Conservation (phyloP, 768 basidiomycete genomes). For the Termitomyces sp. region DNA sequence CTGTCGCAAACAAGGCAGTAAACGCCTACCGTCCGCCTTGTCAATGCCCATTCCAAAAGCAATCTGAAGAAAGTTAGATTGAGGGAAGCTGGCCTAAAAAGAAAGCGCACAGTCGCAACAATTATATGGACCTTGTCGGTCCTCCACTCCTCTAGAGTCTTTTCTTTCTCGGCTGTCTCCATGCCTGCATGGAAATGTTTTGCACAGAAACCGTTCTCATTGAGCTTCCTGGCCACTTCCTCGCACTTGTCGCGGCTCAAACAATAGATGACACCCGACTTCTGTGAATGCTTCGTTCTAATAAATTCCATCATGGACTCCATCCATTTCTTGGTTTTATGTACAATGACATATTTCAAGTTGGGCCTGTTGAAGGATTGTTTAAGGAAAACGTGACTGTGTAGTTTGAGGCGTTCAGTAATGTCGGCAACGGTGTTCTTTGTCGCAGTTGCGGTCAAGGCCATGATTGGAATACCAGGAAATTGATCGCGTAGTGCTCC, state of each 20-base stretch:
- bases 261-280: constrained; percentile 87
- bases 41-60: constrained; percentile 99
- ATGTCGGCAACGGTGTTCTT: constrained; percentile 75
- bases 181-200: constrained; percentile 86
- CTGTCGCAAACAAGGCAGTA: not conserved
- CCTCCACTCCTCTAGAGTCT: constrained; percentile 71
- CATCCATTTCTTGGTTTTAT: constrained; percentile 34
- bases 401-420: constrained; percentile 58
- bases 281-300: constrained; percentile 40
- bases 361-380: constrained; percentile 96
- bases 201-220: constrained; percentile 55
- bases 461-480: constrained; percentile 87
- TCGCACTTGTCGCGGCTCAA: constrained; percentile 70
- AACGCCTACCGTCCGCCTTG: constrained; percentile 61
- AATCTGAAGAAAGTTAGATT: constrained; percentile 40
- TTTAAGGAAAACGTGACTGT: constrained; percentile 49
- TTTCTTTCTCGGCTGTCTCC: constrained; percentile 51
- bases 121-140: constrained; percentile 68
- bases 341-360: constrained; percentile 64
- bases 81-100: constrained; percentile 1
- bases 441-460: constrained; percentile 93
- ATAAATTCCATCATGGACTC: constrained; percentile 70
- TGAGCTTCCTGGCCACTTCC: constrained; percentile 63
- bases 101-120: constrained; percentile 74
- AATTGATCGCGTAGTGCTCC: constrained; percentile 65